Base-by-base conservation (phyloP, 2,329 filamentous ascomycete species). In the Botrytis deweyae region DNA sequence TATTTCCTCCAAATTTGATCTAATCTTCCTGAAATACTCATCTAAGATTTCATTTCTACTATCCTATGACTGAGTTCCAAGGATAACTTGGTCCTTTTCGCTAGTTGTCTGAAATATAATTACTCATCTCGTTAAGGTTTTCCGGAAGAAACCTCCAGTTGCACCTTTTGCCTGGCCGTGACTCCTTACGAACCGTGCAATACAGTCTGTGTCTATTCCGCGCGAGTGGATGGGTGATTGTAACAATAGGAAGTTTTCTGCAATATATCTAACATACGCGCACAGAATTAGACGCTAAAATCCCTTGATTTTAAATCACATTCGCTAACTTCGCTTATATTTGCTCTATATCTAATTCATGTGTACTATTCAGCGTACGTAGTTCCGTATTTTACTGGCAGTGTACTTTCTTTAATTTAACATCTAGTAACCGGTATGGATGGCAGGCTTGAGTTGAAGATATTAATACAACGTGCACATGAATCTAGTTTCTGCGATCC, bases 141-240 rank as follows among this genome's bases (percentile, higher is more conserved):
- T n/a, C 22, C 0, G 46, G 10, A 52, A 55, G 5, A 3, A n/a
- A n/a, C 5, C 4, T 55, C 25, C 49, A 3, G 5, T 55, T 55
- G 12, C 12, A 55, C 2, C 10, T n/a, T 7, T 8, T n/a, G 12
- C 12, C 2, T n/a, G 25, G 12, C 25, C 12, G 10, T 16, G 12
- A n/a, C 25, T 55, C 2, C 49, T 6, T n/a, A n/a, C 0, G 12
- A 55, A n/a, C 25, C 4, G 2, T n/a, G 2, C 6, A 7, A n/a
- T n/a, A 55, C 0, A 55, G 6, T 55, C 49, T n/a, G 49, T 55
- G 12, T 16, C 5, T 12, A 55, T 6, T 16, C 25, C 25, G 2
- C 14, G 7, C 42, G 18, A 44, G 7, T n/a, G 49, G 0, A 55
- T n/a, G 49, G 25, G 25, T n/a, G 25, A 8, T n/a, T n/a, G 5